Percentiles rank a stretch among this genome's conserved stretches.
Conservation (phyloP, 352 stramenopile species). For the Phytophthora sp. region DNA sequence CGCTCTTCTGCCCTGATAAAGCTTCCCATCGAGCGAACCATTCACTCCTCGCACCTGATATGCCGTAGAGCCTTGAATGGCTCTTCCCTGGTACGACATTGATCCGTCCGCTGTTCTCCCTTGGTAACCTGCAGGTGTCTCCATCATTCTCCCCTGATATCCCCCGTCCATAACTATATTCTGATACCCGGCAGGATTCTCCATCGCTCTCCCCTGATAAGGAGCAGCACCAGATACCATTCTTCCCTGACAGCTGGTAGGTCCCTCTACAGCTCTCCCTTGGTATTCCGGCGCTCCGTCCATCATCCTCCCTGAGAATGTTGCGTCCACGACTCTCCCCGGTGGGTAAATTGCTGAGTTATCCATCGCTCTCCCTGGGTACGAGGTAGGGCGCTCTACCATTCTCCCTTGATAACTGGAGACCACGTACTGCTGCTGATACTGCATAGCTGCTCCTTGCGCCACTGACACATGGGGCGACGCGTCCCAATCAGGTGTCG, state of each 20-base stretch:
- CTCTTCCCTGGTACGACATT: constrained; percentile 8
- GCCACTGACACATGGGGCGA: background rate
- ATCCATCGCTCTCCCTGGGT: constrained; percentile 18
- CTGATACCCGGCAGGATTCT: constrained; percentile 13
- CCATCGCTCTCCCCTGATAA: constrained; percentile 14
- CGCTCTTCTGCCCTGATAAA: constrained; percentile 15
- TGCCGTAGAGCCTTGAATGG: constrained; percentile 4
- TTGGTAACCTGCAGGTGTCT: constrained; percentile 2
- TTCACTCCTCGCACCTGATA: constrained; percentile 14
- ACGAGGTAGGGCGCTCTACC: constrained; percentile 14
- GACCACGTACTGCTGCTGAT: constrained; percentile 15
- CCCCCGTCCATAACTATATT: constrained; percentile 13
- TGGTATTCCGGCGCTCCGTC: constrained; percentile 4
- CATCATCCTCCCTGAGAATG: constrained; percentile 4
- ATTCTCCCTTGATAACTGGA: constrained; percentile 16
- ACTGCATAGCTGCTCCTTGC: background rate
- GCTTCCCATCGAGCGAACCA: background rate
- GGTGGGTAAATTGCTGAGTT: background rate
- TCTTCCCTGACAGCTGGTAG: constrained; percentile 20
- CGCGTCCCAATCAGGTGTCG: constrained; percentile 1
- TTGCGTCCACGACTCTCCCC: constrained; percentile 7
- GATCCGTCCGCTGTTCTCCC: background rate
- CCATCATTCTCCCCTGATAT: constrained; percentile 19
- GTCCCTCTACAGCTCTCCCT: constrained; percentile 2
- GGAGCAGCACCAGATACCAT: background rate